Conservation (phyloP, 2,329 filamentous ascomycete species). For the Trichoderma arundinaceum region DNA sequence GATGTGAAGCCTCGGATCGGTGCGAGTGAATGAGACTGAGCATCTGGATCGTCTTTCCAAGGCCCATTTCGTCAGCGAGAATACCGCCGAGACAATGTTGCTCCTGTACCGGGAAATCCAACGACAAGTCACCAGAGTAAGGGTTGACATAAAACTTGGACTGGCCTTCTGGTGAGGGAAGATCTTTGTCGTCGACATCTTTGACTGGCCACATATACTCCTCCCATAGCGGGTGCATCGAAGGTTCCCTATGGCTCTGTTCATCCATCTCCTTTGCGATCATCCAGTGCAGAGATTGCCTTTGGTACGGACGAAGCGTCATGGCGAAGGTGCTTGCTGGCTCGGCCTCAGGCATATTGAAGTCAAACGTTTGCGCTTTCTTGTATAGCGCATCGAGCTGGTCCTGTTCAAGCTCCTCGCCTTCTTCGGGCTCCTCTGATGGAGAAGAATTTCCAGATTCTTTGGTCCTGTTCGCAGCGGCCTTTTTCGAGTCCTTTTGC, state of each 20-base stretch:
- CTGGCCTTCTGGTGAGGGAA: constrained; percentile 69
- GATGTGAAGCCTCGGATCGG: constrained; percentile 60
- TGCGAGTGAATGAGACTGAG: constrained; percentile 90
- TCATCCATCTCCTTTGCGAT: constrained; percentile 86
- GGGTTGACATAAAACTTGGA: constrained; percentile 92
- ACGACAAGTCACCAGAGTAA: constrained; percentile 90
- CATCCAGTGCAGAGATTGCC: constrained; percentile 97
- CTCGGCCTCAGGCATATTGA: constrained; percentile 84
- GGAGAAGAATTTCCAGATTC: constrained; percentile 56
- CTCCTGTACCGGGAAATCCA: constrained; percentile 91
- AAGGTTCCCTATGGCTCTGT: constrained; percentile 71
- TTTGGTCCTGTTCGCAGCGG: constrained; percentile 36
- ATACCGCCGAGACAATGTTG: constrained; percentile 94
- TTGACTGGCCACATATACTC: constrained; percentile 89
- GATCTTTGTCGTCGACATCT: constrained; percentile 80
- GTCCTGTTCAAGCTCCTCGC: constrained; percentile 90
- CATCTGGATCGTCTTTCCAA: constrained; percentile 99
- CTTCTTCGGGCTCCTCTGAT: constrained; percentile 77
- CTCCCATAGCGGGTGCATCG: constrained; percentile 98
- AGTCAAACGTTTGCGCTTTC: constrained; percentile 97
- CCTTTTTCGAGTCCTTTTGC: constrained; percentile 58
- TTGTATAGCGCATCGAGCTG: constrained; percentile 93
- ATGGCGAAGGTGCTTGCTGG: constrained; percentile 82
- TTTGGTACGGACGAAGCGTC: constrained; percentile 89
- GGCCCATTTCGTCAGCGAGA: constrained; percentile 94